Evolutionary conservation across 192 early-diverging fungal species (phyloP), one percentile per base, ranked within the genome.

Genomic region (Coemansia interrupta): DNA sequence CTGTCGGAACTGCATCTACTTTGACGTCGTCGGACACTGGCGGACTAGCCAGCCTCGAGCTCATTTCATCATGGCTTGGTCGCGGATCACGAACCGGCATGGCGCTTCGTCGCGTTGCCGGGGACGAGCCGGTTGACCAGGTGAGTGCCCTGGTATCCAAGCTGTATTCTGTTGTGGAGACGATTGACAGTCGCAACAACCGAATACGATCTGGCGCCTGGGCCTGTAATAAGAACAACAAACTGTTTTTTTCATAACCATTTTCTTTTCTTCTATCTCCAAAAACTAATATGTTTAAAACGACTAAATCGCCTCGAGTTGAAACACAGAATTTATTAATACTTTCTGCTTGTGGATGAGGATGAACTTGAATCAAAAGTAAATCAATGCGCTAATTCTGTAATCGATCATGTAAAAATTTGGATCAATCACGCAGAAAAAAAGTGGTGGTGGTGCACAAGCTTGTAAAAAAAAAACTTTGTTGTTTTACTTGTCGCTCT

Each of bases 71-170:
- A 4, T 78, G 74, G 74, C 68, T 78, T 28, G 53, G 55, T 30
- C 43, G 58, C 28, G 68, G 74, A n/a, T 54, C 74, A 39, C 68
- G 62, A 40, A 78, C 65, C 13, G 68, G 60, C 11, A 49, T 40
- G 22, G 74, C 74, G 19, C 29, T 78, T 50, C 51, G 74, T n/a
- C 69, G 74, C 22, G 74, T 78, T 24, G 65, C 53, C 24, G 74
- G 74, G 32, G 46, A 55, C 46, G 65, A 63, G 15, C 61, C 68
- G 12, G 74, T 78, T 1, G 74, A 78, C 55, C 55, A 68, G 40
- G 74, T 78, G 47, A 11, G 59, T 10, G 43, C 48, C 14, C 54
- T 78, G 60, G 69, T 68, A 51, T 50, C 56, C n/a, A 52, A 54
- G 46, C 55, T 78, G 28, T 55, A 55, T 23, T 55, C 39, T 5